Percentiles rank a stretch among this genome's conserved stretches.
These are phyloP conservation scores for Exophiala xenobiotica DNA, from an alignment of 2,329 filamentous ascomycete genomes.

Conservation along the genomic window DNA sequence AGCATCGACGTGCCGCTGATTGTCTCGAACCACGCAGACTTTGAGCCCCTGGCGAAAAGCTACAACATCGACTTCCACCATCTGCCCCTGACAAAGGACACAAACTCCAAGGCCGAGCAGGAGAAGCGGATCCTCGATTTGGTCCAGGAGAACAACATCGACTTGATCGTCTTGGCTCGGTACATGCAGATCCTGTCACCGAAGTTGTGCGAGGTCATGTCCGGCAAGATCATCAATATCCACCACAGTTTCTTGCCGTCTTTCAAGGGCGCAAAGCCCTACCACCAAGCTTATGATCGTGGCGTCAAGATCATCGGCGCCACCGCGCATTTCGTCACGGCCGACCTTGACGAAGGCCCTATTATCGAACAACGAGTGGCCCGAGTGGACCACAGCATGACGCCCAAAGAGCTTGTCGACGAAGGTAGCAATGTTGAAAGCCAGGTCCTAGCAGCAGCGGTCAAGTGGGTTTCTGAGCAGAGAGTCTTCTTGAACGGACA, in stretches of 20 bases:
- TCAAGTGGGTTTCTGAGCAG: conserved; percentile 80
- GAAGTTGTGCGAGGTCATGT: conserved; percentile 72
- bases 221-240: conserved; percentile 86
- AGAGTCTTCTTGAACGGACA: conserved; percentile 74
- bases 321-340: conserved; percentile 82
- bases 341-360: conserved; percentile 79
- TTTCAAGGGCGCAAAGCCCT: conserved; percentile 86
- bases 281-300: conserved; percentile 82
- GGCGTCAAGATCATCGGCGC: conserved; percentile 88
- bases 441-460: conserved; percentile 75
- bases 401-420: conserved; percentile 71
- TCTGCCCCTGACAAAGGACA: conserved; percentile 75
- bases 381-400: conserved; percentile 74
- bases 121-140: conserved; percentile 70
- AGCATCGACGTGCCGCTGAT: conserved; percentile 74
- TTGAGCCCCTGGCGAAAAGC: conserved; percentile 64
- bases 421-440: conserved; percentile 83
- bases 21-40: conserved; percentile 80
- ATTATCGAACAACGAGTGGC: conserved; percentile 84
- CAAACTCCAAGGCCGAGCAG: conserved; percentile 72
- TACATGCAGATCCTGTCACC: conserved; percentile 88
- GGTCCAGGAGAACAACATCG: conserved; percentile 66
- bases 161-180: conserved; percentile 76
- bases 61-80: conserved; percentile 80
- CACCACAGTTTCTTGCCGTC: conserved; percentile 83